Conservation (phyloP, 495 filamentous ascomycete species). For the Penicillium arizonense region DNA sequence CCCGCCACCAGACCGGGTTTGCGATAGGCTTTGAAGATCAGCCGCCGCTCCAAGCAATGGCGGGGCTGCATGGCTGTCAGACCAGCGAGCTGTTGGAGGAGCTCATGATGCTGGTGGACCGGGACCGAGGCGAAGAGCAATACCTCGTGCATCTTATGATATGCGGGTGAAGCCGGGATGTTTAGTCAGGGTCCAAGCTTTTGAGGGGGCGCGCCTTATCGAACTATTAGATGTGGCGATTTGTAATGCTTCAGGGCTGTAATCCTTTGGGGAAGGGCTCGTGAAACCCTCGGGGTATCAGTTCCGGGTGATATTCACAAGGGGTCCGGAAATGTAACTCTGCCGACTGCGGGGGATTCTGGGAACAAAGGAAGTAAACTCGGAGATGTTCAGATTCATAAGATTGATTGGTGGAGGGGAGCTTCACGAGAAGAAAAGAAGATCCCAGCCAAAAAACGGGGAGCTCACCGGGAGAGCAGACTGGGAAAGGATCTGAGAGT, state of each 20-base stretch:
- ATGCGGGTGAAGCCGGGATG: slow-evolving; percentile 29
- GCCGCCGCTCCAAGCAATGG: slow-evolving; percentile 56
- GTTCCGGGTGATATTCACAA: neutral
- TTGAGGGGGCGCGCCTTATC: slow-evolving; percentile 15
- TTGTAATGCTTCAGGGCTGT: slow-evolving; percentile 4
- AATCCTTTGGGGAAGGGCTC: neutral
- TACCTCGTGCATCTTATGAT: slow-evolving; percentile 43
- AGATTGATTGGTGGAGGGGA: slow-evolving; percentile 10
- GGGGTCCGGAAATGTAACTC: no score
- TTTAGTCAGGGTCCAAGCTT: slow-evolving; percentile 28
- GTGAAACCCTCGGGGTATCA: neutral
- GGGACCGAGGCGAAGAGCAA: slow-evolving; percentile 50
- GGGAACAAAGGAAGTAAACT: neutral
- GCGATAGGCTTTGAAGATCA: slow-evolving; percentile 64
- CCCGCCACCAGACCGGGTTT: slow-evolving; percentile 36
- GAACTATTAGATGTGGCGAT: slow-evolving; percentile 11
- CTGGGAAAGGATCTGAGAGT: slow-evolving; percentile 31
- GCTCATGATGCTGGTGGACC: slow-evolving; percentile 50
- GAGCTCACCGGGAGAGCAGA: slow-evolving; percentile 29
- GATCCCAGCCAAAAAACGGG: slow-evolving; percentile 6
- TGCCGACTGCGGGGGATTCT: slow-evolving; percentile 3
- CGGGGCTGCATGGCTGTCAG: slow-evolving; percentile 66
- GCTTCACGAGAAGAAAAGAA: neutral
- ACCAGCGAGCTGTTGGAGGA: slow-evolving; percentile 66
- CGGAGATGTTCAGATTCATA: neutral